A percentile compares a stretch with the other conserved stretches of the same genome.
Conservation (phyloP, 2,329 filamentous ascomycete species). For the Sclerotinia spermophila region DNA sequence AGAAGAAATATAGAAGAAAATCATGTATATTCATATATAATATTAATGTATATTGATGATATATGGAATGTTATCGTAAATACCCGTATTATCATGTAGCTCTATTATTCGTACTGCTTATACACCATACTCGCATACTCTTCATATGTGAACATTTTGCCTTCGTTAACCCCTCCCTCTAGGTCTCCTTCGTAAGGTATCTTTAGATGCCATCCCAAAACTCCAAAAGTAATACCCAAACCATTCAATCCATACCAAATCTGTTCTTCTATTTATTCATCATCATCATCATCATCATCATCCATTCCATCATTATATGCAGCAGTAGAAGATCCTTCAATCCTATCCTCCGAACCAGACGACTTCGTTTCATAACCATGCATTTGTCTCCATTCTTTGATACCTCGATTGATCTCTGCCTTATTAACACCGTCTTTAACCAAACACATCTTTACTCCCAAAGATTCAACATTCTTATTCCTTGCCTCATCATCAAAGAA, state of each 20-base stretch:
- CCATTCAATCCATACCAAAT: not conserved
- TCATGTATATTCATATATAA: not conserved
- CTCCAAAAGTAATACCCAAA: not conserved
- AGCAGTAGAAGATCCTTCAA: not conserved
- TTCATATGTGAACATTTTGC: not conserved
- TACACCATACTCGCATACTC: not conserved
- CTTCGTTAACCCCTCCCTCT: not conserved
- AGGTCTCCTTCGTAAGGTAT: not conserved
- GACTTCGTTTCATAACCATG: conserved; percentile 28
- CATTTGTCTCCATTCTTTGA: conserved; percentile 75
- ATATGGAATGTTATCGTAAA: not conserved
- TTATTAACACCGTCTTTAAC: conserved; percentile 75
- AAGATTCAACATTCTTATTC: conserved; percentile 73
- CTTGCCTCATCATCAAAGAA: conserved; percentile 93
- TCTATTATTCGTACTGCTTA: not conserved
- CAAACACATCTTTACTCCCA: conserved; percentile 69
- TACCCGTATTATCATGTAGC: not conserved
- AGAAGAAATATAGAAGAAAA: not conserved
- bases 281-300: not conserved
- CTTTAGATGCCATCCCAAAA: not conserved
- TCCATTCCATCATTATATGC: not conserved
- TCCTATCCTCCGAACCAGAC: not conserved
- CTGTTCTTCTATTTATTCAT: not conserved
- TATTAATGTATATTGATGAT: not conserved
- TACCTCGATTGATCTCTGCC: conserved; percentile 73